Conservation (phyloP, 2,329 filamentous ascomycete genomes). For the Phoma sp. region DNA sequence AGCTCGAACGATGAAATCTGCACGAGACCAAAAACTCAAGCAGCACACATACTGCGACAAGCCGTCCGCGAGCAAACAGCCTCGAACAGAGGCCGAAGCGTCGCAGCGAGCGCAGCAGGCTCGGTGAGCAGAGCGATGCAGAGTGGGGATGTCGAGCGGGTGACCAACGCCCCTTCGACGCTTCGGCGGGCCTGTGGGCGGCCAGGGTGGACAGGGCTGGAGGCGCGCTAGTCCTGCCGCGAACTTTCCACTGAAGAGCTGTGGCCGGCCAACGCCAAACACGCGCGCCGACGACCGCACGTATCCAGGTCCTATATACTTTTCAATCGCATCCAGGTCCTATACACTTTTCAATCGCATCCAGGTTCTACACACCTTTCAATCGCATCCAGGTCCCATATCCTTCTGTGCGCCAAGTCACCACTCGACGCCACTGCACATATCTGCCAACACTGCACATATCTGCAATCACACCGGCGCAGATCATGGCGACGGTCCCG, state of each 20-base stretch:
- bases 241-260: conserved; percentile 9
- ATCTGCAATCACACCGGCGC: conserved; percentile 21
- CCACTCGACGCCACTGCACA: neutral
- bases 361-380: too few species aligned
- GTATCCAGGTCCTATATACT: too few species aligned
- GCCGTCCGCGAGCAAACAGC: too few species aligned
- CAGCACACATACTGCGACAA: too few species aligned
- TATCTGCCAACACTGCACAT: too few species aligned
- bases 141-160: conserved; percentile 5
- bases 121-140: too few species aligned
- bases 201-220: neutral
- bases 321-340: too few species aligned
- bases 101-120: too few species aligned
- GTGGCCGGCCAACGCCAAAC: neutral
- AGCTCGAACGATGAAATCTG: neutral
- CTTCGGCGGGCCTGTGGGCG: neutral
- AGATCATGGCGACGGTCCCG: conserved; percentile 48
- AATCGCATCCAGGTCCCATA: neutral
- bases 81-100: too few species aligned
- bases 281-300: neutral
- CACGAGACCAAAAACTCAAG: neutral
- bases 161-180: neutral
- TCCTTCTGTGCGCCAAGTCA: neutral
- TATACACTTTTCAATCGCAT: too few species aligned
- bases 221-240: conserved; percentile 8